Base-by-base conservation (phyloP, 495 filamentous ascomycete genomes). In the Podospora conica region DNA sequence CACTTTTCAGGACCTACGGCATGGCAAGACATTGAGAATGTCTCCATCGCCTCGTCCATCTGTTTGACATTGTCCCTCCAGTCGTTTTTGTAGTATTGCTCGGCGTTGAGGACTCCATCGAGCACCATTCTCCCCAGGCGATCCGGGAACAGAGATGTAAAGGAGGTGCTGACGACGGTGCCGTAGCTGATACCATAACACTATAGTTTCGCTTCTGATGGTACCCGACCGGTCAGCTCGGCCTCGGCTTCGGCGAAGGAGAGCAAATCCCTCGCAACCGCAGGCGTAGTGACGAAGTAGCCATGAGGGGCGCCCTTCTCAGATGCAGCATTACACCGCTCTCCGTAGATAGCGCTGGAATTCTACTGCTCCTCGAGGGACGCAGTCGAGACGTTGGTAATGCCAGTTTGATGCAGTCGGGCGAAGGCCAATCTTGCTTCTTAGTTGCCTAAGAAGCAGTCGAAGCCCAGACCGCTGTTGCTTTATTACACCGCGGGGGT, bases 121-220 rank as follows among this genome's bases (percentile, higher is more conserved):
- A 62, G 60, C 2, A 62, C 15, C 60, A 62, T 62, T 23, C 60
- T 62, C 25, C 29, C 60, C 2, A 62, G 29, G 7, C 60, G 60
- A 28, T 53, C 25, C 3, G 60, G 60, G 29, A 62, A 62, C 60
- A 62, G 53, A 28, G 60, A 62, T 27, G 60, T 28, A 15, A 62
- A 62, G 28, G 60, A 53, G 2, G 60, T 53, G 4, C 60, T 28
- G 9, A 62, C 15, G 60, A 62, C 20, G 8, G 60, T 62, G 20
- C 60, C 60, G 33, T 62, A 62, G n/a, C 60, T 62, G 60, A 62
- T 62, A 28, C 60, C 60, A 21, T 62, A 62, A 28, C 29, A 40
- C 60, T 28, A 62, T 28, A 62, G n/a, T 21, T 62, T 53, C 1
- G 60, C 25, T 2, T 62, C 33, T 11, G 60, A 62, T 27, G 60